A percentile compares a stretch with the other conserved stretches of the same genome.
phyloP scores from a whole-genome alignment of 345 rosid genomes.

The Isatis tinctoria region DNA sequence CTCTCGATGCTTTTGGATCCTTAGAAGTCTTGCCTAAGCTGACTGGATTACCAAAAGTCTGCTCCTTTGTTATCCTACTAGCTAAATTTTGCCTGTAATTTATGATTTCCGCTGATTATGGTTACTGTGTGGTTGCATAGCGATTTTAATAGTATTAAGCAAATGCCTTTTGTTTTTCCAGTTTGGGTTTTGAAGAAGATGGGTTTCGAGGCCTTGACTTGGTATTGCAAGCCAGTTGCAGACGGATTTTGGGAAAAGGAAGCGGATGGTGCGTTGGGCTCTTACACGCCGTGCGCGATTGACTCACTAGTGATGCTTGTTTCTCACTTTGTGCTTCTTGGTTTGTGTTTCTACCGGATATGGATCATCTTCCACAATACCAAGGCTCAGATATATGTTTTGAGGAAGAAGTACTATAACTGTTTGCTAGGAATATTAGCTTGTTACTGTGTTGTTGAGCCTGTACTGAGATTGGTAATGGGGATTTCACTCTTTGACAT shows the following conservation, averaged over 20 bases:
- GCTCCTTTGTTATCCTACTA: not conserved
- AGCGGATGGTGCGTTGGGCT: conserved; percentile 66
- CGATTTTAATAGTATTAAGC: not conserved
- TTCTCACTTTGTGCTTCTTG: conserved; percentile 68
- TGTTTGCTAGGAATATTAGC: conserved; percentile 61
- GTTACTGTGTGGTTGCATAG: not conserved
- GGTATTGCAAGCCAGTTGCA: conserved; percentile 78
- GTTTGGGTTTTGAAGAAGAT: conserved; percentile 29
- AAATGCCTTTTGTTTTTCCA: conserved; percentile 8
- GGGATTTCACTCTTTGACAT: conserved; percentile 57
- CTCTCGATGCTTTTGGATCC: not conserved
- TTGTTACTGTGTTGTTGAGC: conserved; percentile 64
- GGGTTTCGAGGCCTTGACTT: conserved; percentile 59
- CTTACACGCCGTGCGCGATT: conserved; percentile 69
- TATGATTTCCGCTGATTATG: not conserved
- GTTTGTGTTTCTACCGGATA: conserved; percentile 65
- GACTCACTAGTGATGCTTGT: conserved; percentile 57
- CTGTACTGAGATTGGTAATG: conserved; percentile 65
- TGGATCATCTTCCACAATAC: conserved; percentile 55
- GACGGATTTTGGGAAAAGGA: conserved; percentile 59
- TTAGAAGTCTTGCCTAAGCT: not conserved
- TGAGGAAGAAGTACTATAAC: conserved; percentile 62
- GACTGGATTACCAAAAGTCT: not conserved
- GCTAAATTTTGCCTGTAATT: not conserved
- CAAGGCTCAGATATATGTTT: conserved; percentile 54